phyloP scores from a whole-genome alignment of 257 asterid genomes.

The Buddleja alternifolia region DNA sequence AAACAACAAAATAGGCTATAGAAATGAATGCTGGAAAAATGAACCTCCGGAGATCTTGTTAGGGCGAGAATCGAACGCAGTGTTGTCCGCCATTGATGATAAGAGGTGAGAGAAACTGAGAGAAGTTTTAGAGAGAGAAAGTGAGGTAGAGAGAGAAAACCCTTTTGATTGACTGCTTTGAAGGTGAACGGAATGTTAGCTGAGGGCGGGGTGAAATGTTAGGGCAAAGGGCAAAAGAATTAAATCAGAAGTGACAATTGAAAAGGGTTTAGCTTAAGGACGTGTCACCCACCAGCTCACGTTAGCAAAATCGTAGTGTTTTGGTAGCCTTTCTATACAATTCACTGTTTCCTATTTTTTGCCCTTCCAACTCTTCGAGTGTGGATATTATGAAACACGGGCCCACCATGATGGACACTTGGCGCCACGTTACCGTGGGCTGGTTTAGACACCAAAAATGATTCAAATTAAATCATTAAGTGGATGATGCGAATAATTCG shows the following conservation, averaged over 20 bases:
- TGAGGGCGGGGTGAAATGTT: conserved; percentile 39
- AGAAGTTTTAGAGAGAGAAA: conserved; percentile 22
- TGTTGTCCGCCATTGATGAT: conserved; percentile 69
- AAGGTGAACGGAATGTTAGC: conserved; percentile 27
- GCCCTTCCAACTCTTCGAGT: too few species aligned
- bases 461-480: too few species aligned
- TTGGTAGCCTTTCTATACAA: too few species aligned
- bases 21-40: background rate
- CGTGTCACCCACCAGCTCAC: conserved; percentile 30
- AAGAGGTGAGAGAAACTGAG: conserved; percentile 20
- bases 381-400: too few species aligned
- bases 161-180: conserved; percentile 49
- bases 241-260: conserved; percentile 12
- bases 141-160: conserved; percentile 32
- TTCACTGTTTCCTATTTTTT: too few species aligned
- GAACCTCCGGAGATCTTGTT: conserved; percentile 63
- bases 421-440: too few species aligned
- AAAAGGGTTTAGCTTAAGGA: conserved; percentile 21
- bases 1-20: background rate
- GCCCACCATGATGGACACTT: too few species aligned
- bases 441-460: too few species aligned
- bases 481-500: too few species aligned
- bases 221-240: conserved; percentile 53
- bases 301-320: conserved; percentile 16
- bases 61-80: conserved; percentile 52